These are phyloP conservation scores for Exophiala sp. DNA, from an alignment of 2,329 filamentous ascomycete species.

Conservation along the genomic window DNA sequence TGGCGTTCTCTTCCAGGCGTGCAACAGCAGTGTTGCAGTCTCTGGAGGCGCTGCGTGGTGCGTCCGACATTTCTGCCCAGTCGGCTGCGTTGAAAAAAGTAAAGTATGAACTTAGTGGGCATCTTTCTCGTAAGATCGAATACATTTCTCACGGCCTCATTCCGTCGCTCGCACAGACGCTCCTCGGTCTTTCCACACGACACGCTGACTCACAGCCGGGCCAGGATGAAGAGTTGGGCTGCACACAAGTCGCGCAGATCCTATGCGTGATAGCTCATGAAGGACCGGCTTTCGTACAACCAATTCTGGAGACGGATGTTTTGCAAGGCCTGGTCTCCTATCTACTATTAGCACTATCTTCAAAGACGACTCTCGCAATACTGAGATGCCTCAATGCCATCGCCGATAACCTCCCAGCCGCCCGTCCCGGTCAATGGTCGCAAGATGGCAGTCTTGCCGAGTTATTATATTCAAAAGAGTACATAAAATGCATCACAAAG, in stretches of 20 bases:
- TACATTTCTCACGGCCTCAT: conserved; percentile 68
- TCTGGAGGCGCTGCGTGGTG: conserved; percentile 14
- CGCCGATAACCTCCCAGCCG: conserved; percentile 60
- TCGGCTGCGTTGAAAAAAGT: conserved; percentile 60
- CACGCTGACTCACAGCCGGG: conserved; percentile 34
- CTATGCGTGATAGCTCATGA: conserved; percentile 80
- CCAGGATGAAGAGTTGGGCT: conserved; percentile 63
- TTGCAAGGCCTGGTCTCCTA: conserved; percentile 69
- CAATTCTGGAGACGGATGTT: conserved; percentile 65
- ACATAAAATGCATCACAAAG: conserved; percentile 60
- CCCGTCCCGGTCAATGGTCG: conserved; percentile 50
- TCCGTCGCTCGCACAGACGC: conserved; percentile 49
- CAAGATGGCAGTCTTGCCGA: conserved; percentile 56
- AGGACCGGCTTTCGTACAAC: conserved; percentile 72
- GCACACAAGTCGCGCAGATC: conserved; percentile 78
- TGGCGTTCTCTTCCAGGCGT: conserved; percentile 11
- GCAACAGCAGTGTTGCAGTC: conserved; percentile 5
- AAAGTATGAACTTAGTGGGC: conserved; percentile 87
- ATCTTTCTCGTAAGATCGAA: conserved; percentile 78
- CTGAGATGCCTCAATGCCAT: conserved; percentile 72
- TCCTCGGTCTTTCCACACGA: conserved; percentile 42
- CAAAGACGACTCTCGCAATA: conserved; percentile 65
- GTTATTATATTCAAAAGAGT: conserved; percentile 59
- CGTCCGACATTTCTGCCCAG: conserved; percentile 28
- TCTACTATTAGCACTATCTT: conserved; percentile 62